phyloP scores from a whole-genome alignment of 148 eudicot species.

The Persicaria tinctoria region DNA sequence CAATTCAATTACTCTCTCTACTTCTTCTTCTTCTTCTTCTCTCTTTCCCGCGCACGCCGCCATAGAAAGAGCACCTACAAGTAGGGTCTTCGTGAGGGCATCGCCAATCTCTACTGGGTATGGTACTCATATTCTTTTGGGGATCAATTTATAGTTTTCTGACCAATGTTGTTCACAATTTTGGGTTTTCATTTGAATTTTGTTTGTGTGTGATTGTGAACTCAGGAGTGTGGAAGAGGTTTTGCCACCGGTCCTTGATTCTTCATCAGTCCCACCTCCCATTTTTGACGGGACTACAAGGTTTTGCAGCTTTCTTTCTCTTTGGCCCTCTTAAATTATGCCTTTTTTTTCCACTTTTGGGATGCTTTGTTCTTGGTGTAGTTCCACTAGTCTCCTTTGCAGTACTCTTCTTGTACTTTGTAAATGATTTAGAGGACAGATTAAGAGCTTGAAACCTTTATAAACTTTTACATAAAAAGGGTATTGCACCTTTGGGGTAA shows the following conservation, averaged over 20 bases:
- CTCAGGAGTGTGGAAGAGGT: slow-evolving; percentile 37
- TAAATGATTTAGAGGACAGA: no score
- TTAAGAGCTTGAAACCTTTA: no score
- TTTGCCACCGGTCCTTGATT: slow-evolving; percentile 56
- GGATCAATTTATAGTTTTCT: neutral
- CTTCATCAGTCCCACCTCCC: slow-evolving; percentile 63
- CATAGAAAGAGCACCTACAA: neutral
- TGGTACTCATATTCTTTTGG: neutral
- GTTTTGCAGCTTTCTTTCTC: neutral
- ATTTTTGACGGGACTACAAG: slow-evolving; percentile 71
- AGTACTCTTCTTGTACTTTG: no score
- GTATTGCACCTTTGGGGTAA: neutral
- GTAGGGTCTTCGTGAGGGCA: slow-evolving; percentile 3
- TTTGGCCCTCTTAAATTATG: no score
- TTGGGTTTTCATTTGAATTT: neutral
- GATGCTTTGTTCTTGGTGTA: no score
- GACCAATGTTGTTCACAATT: neutral
- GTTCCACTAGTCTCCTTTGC: no score
- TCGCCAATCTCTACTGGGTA: slow-evolving; percentile 25
- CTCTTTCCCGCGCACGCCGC: neutral
- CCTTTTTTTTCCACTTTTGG: no score
- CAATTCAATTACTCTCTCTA: neutral
- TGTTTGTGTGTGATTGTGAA: neutral
- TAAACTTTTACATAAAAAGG: no score
- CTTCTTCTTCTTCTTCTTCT: neutral